Base-by-base conservation (phyloP, 2,329 filamentous ascomycete species). In the Dothiorella sarmentorum region DNA sequence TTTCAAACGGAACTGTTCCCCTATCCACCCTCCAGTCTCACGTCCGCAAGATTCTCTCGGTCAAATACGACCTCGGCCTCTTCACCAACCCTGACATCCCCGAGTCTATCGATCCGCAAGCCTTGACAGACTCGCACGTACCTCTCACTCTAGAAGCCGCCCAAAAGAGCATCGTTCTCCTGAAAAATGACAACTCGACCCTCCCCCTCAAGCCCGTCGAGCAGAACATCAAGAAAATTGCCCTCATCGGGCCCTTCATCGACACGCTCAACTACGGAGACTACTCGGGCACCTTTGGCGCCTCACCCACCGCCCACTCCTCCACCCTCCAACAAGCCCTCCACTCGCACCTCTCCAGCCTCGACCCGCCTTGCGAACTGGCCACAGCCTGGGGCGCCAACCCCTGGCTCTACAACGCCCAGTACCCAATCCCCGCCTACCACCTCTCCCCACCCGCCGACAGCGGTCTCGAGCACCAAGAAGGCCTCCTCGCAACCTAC, bases 51-150 rank as follows among this genome's bases (percentile, higher is more conserved):
- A 69, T 78, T 1, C 59, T 78, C 3, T 65, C 68, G 1, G 70
- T 78, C 3, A 78, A 78, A 58, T 77, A 76, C 68, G 75, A 78
- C 57, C 64, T 78, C 1, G 75, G 75, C 1, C 68, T 78, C 1
- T 78, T 78, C 49, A 62, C 71, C 1, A 61, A 73, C 29, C 73
- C 75, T 6, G 75, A 71, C 26, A 69, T 78, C 31, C 51, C 73
- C 5, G 61, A 68, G 4, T 61, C 69, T 2, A 63, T 72, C 7
- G 66, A 76, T 22, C 74, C 75, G 1, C 59, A 67, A 6, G 58
- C 67, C 22, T 66, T 77, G n/a, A 73, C 71, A n/a, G 59, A 67
- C 15, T 66, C 64, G 6, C 69, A 78, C 51, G 64, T 67, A 1
- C 64, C 69, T 3, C 59, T 78, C 3, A 73, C 75, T 0, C 65